Conservation (phyloP, 106 monocot species). For the Dendrobium chrysotoxum region DNA sequence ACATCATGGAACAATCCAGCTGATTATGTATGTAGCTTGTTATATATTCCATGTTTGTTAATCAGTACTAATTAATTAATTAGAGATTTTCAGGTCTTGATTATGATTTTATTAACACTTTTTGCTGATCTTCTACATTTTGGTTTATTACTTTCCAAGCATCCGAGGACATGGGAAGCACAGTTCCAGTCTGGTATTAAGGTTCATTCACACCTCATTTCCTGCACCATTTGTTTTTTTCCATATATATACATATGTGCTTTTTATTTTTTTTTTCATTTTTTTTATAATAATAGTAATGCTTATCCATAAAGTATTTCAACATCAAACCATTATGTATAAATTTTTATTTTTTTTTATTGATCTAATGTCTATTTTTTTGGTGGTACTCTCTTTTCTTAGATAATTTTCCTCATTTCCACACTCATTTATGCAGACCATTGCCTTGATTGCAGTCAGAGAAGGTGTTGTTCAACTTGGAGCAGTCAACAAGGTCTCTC, state of each 20-base stretch:
- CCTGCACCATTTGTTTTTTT: background rate
- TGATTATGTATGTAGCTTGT: conserved; percentile 51
- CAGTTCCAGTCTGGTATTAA: conserved; percentile 98
- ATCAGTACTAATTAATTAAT: background rate
- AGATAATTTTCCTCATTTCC: background rate
- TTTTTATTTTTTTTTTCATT: too few species aligned
- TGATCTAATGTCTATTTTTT: too few species aligned
- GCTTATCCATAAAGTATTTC: too few species aligned
- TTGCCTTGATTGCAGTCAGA: conserved; percentile 88
- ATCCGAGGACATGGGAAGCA: conserved; percentile 99
- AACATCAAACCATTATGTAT: background rate
- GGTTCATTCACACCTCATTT: conserved; percentile 23
- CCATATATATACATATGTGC: too few species aligned
- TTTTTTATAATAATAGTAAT: background rate
- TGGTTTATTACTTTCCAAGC: conserved; percentile 35
- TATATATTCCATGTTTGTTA: background rate
- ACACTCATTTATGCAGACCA: conserved; percentile 56
- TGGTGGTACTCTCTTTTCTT: too few species aligned
- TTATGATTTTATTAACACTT: background rate
- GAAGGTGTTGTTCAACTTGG: conserved; percentile 97
- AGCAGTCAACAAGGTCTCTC: conserved; percentile 65
- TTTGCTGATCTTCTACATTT: background rate
- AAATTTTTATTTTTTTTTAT: background rate
- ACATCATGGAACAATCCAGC: conserved; percentile 74
- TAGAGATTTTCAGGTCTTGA: background rate